Percentiles rank a stretch among this genome's conserved stretches.
Conservation (phyloP, 148 eudicot genomes). For the Pouteria glomerata region DNA sequence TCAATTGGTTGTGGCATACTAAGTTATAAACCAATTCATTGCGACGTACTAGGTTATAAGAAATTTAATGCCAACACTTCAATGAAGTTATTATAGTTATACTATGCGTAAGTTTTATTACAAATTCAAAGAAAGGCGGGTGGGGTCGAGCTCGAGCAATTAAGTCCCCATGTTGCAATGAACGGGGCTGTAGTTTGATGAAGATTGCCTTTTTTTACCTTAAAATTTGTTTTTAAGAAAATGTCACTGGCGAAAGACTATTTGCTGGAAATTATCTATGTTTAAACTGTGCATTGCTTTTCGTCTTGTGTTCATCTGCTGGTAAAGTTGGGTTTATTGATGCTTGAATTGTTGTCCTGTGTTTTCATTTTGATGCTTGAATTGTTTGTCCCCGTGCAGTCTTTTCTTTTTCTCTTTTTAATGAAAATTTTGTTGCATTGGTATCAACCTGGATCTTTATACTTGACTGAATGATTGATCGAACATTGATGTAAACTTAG, state of each 20-base stretch:
- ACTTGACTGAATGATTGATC: background rate
- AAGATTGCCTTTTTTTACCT: background rate
- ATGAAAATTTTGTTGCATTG: background rate
- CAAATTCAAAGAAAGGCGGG: too few species aligned
- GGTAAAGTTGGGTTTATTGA: background rate
- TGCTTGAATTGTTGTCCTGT: background rate
- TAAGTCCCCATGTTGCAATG: background rate
- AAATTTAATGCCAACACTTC: too few species aligned
- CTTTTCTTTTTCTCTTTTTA: background rate
- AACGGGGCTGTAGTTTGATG: background rate
- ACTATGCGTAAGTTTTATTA: too few species aligned
- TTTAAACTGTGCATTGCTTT: background rate
- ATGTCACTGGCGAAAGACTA: background rate
- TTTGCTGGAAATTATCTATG: background rate
- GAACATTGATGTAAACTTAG: too few species aligned
- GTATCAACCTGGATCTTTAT: background rate
- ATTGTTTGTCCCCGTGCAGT: background rate
- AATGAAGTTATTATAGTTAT: too few species aligned
- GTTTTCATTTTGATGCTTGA: too few species aligned
- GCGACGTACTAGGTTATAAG: too few species aligned
- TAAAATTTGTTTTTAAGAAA: background rate
- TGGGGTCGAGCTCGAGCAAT: background rate
- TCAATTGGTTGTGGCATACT: too few species aligned
- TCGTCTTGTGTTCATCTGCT: background rate
- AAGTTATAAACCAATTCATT: too few species aligned